These are phyloP conservation scores for Colletotrichum horii DNA, from an alignment of 2,329 filamentous ascomycete species.

Conservation along the genomic window DNA sequence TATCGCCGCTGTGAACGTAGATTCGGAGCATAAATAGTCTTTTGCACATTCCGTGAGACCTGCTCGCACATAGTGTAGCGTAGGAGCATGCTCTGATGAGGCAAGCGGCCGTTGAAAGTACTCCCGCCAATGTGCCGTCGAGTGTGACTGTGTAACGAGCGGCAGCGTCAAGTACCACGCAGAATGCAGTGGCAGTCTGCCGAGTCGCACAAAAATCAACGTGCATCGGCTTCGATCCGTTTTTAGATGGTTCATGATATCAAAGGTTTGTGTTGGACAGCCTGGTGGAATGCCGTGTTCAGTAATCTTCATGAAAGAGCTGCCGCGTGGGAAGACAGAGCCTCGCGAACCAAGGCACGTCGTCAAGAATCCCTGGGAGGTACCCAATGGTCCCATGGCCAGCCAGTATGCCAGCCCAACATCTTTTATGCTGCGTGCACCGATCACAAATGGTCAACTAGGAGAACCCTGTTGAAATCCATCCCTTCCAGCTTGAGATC, in stretches of 20 bases:
- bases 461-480: not conserved
- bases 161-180: not conserved
- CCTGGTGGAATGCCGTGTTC: not conserved
- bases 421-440: not conserved
- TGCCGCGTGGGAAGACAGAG: not conserved
- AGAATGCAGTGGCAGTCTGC: not conserved
- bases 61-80: not conserved
- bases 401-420: not conserved
- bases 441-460: not conserved
- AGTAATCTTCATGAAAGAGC: not conserved
- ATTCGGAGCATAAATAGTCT: not conserved
- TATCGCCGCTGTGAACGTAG: not conserved
- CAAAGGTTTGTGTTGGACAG: not conserved
- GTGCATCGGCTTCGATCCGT: not conserved
- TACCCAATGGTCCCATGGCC: not conserved
- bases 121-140: not conserved
- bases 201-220: not conserved
- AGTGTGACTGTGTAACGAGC: not conserved
- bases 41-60: not conserved
- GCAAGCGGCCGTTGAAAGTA: conserved; percentile 4
- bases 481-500: not conserved
- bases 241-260: not conserved
- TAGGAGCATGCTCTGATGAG: not conserved
- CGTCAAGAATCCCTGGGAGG: not conserved
- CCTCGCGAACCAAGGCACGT: conserved; percentile 1